Conservation (phyloP, 306 rosid species). For the Nissolia schottii region DNA sequence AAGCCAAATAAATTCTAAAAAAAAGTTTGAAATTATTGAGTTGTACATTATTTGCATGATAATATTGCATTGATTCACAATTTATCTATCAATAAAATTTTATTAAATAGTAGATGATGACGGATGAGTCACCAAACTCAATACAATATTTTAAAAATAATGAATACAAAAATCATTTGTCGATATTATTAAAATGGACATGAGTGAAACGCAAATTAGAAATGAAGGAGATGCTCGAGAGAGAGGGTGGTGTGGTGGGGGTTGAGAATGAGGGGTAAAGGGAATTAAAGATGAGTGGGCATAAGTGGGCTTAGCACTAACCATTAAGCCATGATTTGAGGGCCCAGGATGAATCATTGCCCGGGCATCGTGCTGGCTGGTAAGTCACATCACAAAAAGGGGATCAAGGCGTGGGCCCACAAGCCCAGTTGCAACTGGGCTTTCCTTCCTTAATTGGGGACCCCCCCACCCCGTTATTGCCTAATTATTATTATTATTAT, state of each 20-base stretch:
- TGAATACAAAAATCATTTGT: too few relatives aligned
- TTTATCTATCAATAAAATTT: too few relatives aligned
- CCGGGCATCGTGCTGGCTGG: constrained; percentile 23
- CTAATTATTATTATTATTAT: neutral
- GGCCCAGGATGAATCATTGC: constrained; percentile 63
- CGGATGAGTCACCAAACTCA: too few relatives aligned
- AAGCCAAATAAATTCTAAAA: neutral
- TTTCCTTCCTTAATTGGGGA: constrained; percentile 16
- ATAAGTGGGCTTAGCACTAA: constrained; percentile 61
- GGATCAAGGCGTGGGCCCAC: neutral
- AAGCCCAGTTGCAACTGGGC: constrained; percentile 21
- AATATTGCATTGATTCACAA: too few relatives aligned
- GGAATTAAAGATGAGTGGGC: constrained; percentile 34
- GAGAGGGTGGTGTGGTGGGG: constrained; percentile 1
- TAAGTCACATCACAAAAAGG: constrained; percentile 38
- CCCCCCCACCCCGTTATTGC: too few relatives aligned
- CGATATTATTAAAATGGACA: too few relatives aligned
- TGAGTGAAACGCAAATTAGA: constrained; percentile 1
- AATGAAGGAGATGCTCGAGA: constrained; percentile 1
- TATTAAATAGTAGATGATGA: too few relatives aligned
- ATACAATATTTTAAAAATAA: too few relatives aligned
- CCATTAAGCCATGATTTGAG: constrained; percentile 28
- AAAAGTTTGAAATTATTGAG: constrained; percentile 8
- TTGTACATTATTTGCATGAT: too few relatives aligned
- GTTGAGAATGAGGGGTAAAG: neutral